Percentiles rank a stretch among this genome's conserved stretches.
phyloP scores from a whole-genome alignment of 2,329 filamentous ascomycete genomes.

The Plectosphaerella sp. region DNA sequence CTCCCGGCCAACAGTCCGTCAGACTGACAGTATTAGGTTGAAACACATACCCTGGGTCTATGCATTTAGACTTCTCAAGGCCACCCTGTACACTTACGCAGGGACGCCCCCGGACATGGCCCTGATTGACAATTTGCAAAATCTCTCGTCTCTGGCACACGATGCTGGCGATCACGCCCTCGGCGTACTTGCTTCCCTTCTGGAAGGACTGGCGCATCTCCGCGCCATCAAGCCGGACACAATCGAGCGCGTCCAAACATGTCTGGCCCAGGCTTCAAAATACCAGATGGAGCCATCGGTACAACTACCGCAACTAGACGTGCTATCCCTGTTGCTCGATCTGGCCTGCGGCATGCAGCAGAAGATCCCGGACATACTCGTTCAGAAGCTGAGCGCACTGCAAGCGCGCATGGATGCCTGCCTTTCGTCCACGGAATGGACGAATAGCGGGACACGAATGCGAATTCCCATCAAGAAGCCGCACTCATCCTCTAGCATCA shows the following conservation, averaged over 20 bases:
- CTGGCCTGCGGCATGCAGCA: slow-evolving; percentile 65
- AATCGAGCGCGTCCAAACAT: slow-evolving; percentile 66
- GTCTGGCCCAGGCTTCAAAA: slow-evolving; percentile 69
- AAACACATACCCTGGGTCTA: slow-evolving; percentile 72
- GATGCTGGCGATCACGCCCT: slow-evolving; percentile 59
- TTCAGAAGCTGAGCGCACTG: slow-evolving; percentile 57
- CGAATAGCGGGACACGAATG: slow-evolving; percentile 42
- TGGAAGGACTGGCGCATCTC: slow-evolving; percentile 68
- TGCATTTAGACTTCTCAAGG: slow-evolving; percentile 69
- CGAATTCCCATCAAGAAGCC: slow-evolving; percentile 53
- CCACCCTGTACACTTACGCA: slow-evolving; percentile 62
- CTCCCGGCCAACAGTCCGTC: not conserved
- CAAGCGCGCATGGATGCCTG: slow-evolving; percentile 59
- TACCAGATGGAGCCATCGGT: slow-evolving; percentile 63
- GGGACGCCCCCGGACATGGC: slow-evolving; percentile 56
- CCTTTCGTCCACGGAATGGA: slow-evolving; percentile 38
- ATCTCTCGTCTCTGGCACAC: slow-evolving; percentile 55
- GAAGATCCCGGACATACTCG: slow-evolving; percentile 51
- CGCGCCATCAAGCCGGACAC: slow-evolving; percentile 60
- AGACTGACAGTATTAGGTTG: slow-evolving; percentile 32
- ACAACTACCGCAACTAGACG: slow-evolving; percentile 61
- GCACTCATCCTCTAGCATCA: slow-evolving; percentile 38
- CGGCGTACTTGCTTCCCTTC: slow-evolving; percentile 58
- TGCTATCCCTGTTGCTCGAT: slow-evolving; percentile 64
- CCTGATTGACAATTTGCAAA: slow-evolving; percentile 64